Evolutionary conservation across 129 eudicot genomes (phyloP), one percentile per base, ranked within the genome.

Genomic region (Arctium minus): DNA sequence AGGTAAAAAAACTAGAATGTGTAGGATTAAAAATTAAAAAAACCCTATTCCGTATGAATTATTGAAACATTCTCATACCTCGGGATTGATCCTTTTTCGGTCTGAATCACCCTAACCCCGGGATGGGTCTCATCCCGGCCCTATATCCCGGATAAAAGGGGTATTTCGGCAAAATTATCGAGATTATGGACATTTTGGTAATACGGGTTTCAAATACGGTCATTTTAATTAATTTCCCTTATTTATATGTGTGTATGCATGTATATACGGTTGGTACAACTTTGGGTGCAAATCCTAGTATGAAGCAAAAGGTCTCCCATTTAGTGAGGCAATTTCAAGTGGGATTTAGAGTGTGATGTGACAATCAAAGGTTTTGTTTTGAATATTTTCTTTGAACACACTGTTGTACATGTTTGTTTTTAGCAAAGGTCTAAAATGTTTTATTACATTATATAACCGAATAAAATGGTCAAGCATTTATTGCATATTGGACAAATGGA

Each of bases 271-370:
- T 46, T 46, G 56, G 56, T 46, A 46, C 12, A 44, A 46, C 56
- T 46, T n/a, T 84, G 83, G 86, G 87, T 84, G 87, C 79, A 6
- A 68, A 79, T 84, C 74, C 48, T 78, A 62, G 83, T 84, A 78
- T 73, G 80, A 84, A 56, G 22, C 69, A 72, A 82, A 78, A 73
- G 80, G 53, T 33, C 37, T 33, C 39, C 22, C 32, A 33, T 78
- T 56, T 31, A 73, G 40, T 79, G 53, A 38, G 83, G 83, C 87
- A 84, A 64, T 75, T 60, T 79, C 70, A 72, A 84, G 87, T 84
- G 87, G 80, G 32, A 84, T 84, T 22, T 31, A 78, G 27, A 39
- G 48, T 12, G 50, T 72, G 31, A 78, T 77, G 68, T 60, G 68
- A 60, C 68, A 60, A 60, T 60, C 9, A n/a, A 60, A 60, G 6